Base-by-base conservation (phyloP, 78 protist species). In the Monosiga brevicollis region DNA sequence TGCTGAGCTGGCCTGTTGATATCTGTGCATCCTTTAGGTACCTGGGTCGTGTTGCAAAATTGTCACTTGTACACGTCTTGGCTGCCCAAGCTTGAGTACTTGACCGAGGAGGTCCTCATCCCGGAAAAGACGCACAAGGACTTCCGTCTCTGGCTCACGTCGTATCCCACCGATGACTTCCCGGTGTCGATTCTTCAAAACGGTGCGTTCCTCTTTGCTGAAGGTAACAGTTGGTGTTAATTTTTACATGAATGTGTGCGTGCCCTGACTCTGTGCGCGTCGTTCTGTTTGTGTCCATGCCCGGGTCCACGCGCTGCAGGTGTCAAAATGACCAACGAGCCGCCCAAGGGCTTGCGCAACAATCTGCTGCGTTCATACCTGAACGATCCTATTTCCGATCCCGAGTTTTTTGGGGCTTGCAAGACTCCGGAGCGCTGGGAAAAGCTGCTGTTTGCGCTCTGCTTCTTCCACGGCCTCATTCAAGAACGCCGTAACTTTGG, bases 401-500 rank as follows among this genome's bases (percentile, higher is more conserved):
- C 1, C 36, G 49, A 1, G 86, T 37, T 37, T 35, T 72, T 71
- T 20, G 81, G 20, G 72, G 80, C n/a, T n/a, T 10, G 39, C 43
- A 6, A 15, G 49, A 1, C 9, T 10, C 75, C 29, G 62, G 1
- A 23, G 6, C 71, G 9, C 78, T 74, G 35, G 71, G 35, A 70
- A 20, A 41, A 55, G 26, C 54, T 83, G 24, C 49, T 55, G 54
- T 83, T 42, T 42, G 73, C 42, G 25, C 77, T 83, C 29, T 43
- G 84, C 76, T 90, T 94, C 88, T 94, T 94, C 93, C 98, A 96
- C 83, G 93, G 93, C 0, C 76, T 86, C 37, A 20, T 96, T 78
- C 96, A 90, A 79, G 98, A 96, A 83, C 78, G 98, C 25, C 49
- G 93, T 29, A 88, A 91, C 81, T 96, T 93, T 43, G 96, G 96